These are phyloP conservation scores for Pleodorina starrii DNA, from an alignment of 139 green algal species.

Conservation along the genomic window DNA sequence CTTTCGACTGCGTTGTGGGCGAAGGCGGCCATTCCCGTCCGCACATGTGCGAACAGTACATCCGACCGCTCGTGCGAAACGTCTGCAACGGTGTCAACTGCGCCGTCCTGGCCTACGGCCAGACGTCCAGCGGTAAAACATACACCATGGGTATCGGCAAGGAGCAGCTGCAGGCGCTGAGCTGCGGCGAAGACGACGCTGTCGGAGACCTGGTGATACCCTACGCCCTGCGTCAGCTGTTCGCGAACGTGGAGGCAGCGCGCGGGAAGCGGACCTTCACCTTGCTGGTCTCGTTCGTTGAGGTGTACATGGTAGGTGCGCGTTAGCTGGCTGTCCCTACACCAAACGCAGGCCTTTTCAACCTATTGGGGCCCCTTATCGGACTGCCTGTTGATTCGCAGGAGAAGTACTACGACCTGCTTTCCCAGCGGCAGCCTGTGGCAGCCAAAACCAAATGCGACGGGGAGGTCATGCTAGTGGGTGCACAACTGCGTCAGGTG, in stretches of 20 bases:
- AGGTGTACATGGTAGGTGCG: constrained; percentile 42
- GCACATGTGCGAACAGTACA: constrained; percentile 81
- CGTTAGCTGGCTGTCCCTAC: no score
- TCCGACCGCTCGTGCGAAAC: constrained; percentile 75
- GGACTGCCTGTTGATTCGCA: not conserved
- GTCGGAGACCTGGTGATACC: constrained; percentile 26
- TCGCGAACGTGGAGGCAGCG: not conserved
- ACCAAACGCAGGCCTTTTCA: not conserved
- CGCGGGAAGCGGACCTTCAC: not conserved
- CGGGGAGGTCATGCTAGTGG: constrained; percentile 47
- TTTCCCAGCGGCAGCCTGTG: constrained; percentile 18
- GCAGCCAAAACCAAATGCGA: constrained; percentile 30
- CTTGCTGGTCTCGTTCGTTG: constrained; percentile 22
- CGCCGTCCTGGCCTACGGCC: constrained; percentile 97
- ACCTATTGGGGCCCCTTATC: not conserved
- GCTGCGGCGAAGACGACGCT: not conserved
- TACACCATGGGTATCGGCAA: constrained; percentile 88
- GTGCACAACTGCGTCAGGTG: constrained; percentile 36
- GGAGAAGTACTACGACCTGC: constrained; percentile 48
- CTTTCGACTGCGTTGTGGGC: constrained; percentile 37
- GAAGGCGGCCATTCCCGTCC: not conserved
- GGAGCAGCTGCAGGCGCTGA: constrained; percentile 39
- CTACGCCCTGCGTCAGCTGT: constrained; percentile 41
- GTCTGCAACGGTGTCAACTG: constrained; percentile 87
- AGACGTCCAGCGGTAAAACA: constrained; percentile 96